Conservation (phyloP, 2,329 filamentous ascomycete genomes). For the Botrytis tulipae region DNA sequence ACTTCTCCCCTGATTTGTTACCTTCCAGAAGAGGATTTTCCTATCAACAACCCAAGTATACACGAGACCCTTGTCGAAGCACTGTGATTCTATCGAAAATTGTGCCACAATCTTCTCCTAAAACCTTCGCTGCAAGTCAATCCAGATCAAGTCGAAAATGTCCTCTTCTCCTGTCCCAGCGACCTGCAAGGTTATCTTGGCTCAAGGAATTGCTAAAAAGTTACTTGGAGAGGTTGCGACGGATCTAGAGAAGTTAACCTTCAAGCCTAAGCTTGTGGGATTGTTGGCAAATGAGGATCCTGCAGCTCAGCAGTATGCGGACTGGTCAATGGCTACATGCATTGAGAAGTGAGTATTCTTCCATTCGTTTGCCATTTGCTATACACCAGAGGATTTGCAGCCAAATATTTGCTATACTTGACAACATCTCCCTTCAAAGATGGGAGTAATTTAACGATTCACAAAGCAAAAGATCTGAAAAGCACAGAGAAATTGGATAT, state of each 20-base stretch:
- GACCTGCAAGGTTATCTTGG: conserved; percentile 91
- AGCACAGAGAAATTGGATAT: background rate
- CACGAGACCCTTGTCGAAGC: background rate
- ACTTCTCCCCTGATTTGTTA: background rate
- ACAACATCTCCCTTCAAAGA: background rate
- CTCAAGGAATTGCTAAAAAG: conserved; percentile 80
- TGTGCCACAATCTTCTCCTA: background rate
- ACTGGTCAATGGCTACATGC: conserved; percentile 96
- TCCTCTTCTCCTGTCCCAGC: conserved; percentile 23
- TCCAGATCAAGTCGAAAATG: conserved; percentile 14
- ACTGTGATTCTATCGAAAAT: background rate
- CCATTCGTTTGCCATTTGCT: background rate
- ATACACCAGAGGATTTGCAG: background rate
- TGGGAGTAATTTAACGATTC: background rate
- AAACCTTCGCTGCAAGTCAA: background rate
- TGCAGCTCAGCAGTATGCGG: conserved; percentile 87
- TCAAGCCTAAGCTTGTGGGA: conserved; percentile 77
- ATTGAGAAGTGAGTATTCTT: conserved; percentile 75
- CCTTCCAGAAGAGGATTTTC: background rate
- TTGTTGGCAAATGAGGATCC: conserved; percentile 92
- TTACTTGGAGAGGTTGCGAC: conserved; percentile 76
- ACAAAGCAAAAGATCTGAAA: background rate
- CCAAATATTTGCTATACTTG: background rate
- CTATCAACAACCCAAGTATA: background rate
- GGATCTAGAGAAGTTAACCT: conserved; percentile 69